phyloP scores from a whole-genome alignment of 2,329 filamentous ascomycete species.

The Akanthomyces uredinophilus region DNA sequence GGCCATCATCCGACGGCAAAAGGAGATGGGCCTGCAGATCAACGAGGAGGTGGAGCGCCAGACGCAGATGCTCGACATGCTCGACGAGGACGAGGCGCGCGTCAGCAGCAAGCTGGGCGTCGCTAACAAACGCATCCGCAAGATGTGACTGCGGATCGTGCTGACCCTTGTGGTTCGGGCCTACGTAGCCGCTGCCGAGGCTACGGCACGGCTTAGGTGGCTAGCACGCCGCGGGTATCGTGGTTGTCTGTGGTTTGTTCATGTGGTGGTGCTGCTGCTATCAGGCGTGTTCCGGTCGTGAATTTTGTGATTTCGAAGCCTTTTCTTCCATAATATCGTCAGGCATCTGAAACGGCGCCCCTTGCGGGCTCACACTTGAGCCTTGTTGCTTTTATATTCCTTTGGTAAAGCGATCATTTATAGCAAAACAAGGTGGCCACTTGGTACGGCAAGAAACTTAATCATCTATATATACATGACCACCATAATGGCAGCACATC shows the following conservation, averaged over 20 bases:
- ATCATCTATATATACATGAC: neutral
- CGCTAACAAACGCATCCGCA: constrained; percentile 66
- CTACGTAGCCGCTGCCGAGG: constrained; percentile 25
- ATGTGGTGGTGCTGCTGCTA: neutral
- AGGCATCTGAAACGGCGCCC: neutral
- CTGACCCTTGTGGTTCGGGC: constrained; percentile 22
- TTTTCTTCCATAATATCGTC: neutral
- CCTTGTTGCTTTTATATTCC: neutral
- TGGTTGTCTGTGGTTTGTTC: neutral
- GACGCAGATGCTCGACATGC: constrained; percentile 61
- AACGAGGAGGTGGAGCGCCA: constrained; percentile 68
- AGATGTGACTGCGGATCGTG: constrained; percentile 46
- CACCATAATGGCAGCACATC: no score
- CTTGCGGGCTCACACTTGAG: neutral
- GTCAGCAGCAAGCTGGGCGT: constrained; percentile 65
- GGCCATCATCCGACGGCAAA: constrained; percentile 66
- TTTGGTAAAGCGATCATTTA: neutral
- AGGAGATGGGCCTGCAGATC: constrained; percentile 73
- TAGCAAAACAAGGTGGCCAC: neutral
- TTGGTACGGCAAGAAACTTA: neutral
- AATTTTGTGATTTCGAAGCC: neutral
- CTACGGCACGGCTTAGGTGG: constrained; percentile 26
- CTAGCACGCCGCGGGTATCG: neutral
- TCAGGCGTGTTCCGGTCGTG: neutral
- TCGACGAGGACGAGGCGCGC: constrained; percentile 62